A percentile compares a stretch with the other conserved stretches of the same genome.
These are phyloP conservation scores for Backusella parvicylindrica DNA, from an alignment of 192 early-diverging fungal species.

Conservation along the genomic window DNA sequence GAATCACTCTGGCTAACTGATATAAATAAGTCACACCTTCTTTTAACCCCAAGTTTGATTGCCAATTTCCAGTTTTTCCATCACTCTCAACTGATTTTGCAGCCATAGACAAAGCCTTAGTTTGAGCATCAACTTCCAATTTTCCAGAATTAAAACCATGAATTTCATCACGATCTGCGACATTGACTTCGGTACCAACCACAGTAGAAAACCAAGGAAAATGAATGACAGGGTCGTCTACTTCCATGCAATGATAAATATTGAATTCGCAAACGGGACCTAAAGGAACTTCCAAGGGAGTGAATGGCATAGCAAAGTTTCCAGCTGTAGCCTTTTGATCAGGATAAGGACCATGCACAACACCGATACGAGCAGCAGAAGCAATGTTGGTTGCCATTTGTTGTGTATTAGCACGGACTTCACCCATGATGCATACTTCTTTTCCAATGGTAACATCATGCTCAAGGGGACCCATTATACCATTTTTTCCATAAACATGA, in stretches of 20 bases:
- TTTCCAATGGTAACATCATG: background rate
- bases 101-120: background rate
- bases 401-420: slow-evolving; percentile 9
- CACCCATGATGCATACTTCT: slow-evolving; percentile 1
- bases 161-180: background rate
- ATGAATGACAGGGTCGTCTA: slow-evolving; percentile 1
- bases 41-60: background rate
- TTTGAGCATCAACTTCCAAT: background rate
- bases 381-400: background rate
- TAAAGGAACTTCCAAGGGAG: slow-evolving; percentile 11
- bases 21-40: slow-evolving; percentile 3
- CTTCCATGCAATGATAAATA: slow-evolving; percentile 18
- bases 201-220: background rate
- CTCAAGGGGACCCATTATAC: background rate
- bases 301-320: slow-evolving; percentile 16
- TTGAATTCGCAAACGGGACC: slow-evolving; percentile 14
- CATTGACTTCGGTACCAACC: background rate
- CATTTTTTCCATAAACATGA: slow-evolving; percentile 17
- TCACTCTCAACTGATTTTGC: background rate
- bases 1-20: slow-evolving; percentile 2
- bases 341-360: slow-evolving; percentile 10
- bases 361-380: slow-evolving; percentile 13
- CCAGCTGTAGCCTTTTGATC: slow-evolving; percentile 16
- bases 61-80: background rate
- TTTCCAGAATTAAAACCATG: background rate